Base-by-base conservation (phyloP, 2,329 filamentous ascomycete genomes). In the Clarireedia sp. region DNA sequence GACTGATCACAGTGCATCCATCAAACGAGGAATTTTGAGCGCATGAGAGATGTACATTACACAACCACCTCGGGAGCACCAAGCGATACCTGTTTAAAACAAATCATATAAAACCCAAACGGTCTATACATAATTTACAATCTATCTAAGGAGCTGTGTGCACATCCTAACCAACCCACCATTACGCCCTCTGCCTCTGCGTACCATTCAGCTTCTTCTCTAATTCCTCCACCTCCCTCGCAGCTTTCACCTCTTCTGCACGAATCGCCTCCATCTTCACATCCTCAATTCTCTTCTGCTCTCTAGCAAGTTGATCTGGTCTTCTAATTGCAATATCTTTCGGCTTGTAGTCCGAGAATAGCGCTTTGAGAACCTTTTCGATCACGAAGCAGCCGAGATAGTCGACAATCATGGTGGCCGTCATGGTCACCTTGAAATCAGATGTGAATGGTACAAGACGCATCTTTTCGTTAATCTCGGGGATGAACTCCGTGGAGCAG, bases 401-500 rank as follows among this genome's bases (percentile, higher is more conserved):
- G 72, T 99, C 94, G 37, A 92, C 66, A 6, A 91, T 71, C 94
- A 99, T 99, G 66, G 89, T 78, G 0, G 75, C 72, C 0, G 90
- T 95, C 75, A 99, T 84, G 51, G 86, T 92, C 44, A 80, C 69
- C 78, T 95, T 96, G 80, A 99, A 99, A 65, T 95, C 89, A 2
- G 78, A 78, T 33, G 78, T 86, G 72, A 99, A 99, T 3, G 89
- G 89, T 4, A 99, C 94, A 0, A 99, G 83, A 68, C 87, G 90
- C 74, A 99, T 86, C 72, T 89, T 86, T 72, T 92, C 81, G 73
- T 97, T 99, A 72, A 99, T 84, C 69, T 97, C 94, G 2, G 94
- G 94, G 48, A 97, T 79, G 66, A 99, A 90, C 71, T 99, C 94
- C 1, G 92, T 95, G 6, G 91, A 92, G 74, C 92, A 96, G 47